Base-by-base conservation (phyloP, 768 basidiomycete species). In the Plicaturopsis crispa region DNA sequence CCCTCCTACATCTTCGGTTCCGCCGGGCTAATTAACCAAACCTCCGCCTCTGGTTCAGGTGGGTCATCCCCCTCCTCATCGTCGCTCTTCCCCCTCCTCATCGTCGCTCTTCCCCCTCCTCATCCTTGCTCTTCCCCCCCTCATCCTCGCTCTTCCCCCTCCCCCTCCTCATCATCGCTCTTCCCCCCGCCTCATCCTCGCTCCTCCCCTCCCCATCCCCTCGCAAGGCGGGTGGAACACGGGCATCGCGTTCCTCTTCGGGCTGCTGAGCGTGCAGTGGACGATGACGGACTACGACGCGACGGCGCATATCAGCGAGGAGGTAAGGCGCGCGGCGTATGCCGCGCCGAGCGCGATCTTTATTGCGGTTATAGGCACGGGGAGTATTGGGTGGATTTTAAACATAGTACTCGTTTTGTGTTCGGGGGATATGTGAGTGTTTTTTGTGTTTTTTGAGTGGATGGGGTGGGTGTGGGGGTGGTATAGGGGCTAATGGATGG, bases 331-430 rank as follows among this genome's bases (percentile, higher is more conserved):
- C 31, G 85, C 85, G 10, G 84, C 85, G 1, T 82, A 82, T 50
- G 85, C 85, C 65, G 73, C 73, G 6, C 75, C 74, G 14, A 67
- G 72, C 30, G 75, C 79, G 6, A 78, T 78, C 48, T 77, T 80
- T 53, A 71, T 78, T 41, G 75, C 40, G 77, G 84, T 86, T 20
- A 63, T 86, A 40, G 83, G 84, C 4, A 85, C 83, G 4, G 82
- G 82, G 39, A 60, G 83, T 32, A 69, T 88, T 44, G 87, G 88
- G 23, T 91, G 88, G 88, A 50, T 92, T 6, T 69, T 91, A 43
- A 94, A 92, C 59, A 84, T 94, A 45, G 80, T 89, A 4, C 59
- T 90, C 21, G 71, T 92, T n/a, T 66, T 92, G 6, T 91, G 87
- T 57, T 85, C 84, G 14, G 86, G 86, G 5, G 75, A 78, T 39